phyloP scores from a whole-genome alignment of 1,284 basidiomycete species.

The Psilocybe mexicana region DNA sequence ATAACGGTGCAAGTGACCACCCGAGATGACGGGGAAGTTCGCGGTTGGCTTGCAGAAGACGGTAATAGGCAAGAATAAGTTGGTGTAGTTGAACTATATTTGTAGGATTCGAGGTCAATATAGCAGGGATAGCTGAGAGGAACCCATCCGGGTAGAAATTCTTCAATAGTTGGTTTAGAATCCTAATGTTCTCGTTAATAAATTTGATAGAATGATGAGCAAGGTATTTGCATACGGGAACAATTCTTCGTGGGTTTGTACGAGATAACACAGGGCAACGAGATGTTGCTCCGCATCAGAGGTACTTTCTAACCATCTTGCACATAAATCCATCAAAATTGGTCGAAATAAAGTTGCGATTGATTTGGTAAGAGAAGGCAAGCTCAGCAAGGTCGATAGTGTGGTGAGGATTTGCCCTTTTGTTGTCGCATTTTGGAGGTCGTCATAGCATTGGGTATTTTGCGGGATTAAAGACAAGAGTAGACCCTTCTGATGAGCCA shows the following conservation, averaged over 20 bases:
- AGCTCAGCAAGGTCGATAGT: slow-evolving; percentile 51
- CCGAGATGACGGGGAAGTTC: slow-evolving; percentile 58
- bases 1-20: slow-evolving; percentile 69
- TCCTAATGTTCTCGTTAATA: slow-evolving; percentile 34
- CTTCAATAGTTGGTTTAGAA: slow-evolving; percentile 50
- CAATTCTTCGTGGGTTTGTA: slow-evolving; percentile 73
- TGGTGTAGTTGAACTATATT: slow-evolving; percentile 56
- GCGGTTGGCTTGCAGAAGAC: slow-evolving; percentile 74
- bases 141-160: slow-evolving; percentile 56
- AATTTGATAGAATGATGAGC: slow-evolving; percentile 10
- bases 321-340: slow-evolving; percentile 68
- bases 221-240: slow-evolving; percentile 60
- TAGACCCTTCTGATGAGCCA: slow-evolving; percentile 47
- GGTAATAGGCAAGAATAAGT: slow-evolving; percentile 78
- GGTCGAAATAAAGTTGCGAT: slow-evolving; percentile 67
- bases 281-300: slow-evolving; percentile 53
- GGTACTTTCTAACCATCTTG: slow-evolving; percentile 62
- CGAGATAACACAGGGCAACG: slow-evolving; percentile 57
- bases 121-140: slow-evolving; percentile 42
- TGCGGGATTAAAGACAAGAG: slow-evolving; percentile 45
- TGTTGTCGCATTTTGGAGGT: slow-evolving; percentile 39
- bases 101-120: slow-evolving; percentile 32
- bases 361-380: slow-evolving; percentile 53
- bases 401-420: slow-evolving; percentile 39
- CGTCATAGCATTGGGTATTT: slow-evolving; percentile 34